Base-by-base conservation (phyloP, 2,329 filamentous ascomycete genomes). In the Cordyceps sp. region DNA sequence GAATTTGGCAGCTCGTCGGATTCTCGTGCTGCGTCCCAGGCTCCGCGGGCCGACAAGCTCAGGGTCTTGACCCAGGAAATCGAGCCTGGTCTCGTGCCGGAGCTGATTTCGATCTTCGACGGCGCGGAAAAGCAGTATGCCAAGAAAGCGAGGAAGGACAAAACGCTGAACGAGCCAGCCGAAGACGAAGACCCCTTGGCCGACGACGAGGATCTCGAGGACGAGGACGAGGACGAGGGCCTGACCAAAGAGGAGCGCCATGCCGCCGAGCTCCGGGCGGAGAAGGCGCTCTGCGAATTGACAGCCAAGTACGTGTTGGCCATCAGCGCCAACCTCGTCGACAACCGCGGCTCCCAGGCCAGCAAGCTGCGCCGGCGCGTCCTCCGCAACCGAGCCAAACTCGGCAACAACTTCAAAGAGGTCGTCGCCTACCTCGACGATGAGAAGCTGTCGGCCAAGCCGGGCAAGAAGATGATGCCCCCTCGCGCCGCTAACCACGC, bases 321-420 rank as follows among this genome's bases (percentile, higher is more conserved):
- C 10, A 74, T 93, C 16, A 62, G 80, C 9, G 82, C 76, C 15
- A 74, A 73, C 33, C 73, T 85, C 26, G 62, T 94, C 31, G 84
- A 92, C 47, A 58, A 63, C 26, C 62, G 59, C 2, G 73, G 70
- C 6, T 57, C 66, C 10, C 58, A 69, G 20, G 66, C 66, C 8
- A 74, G 72, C 20, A 72, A 70, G 47, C 64, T 93, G 23, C 69
- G 71, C 39, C 70, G 73, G 44, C 69, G 85, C 15, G 61, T 98
- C 16, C 65, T 78, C 44, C 68, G 82, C 41, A 94, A 98, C 55
- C 78, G 78, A 48, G 62, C 60, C n/a, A 75, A 73, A 47, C 66
- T 98, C 4, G 90, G 90, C 3, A 62, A 70, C 29, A 94, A 90
- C 49, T 92, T 82, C 62, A 82, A 78, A 46, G 84, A 90, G 44